Evolutionary conservation across 371 early-diverging fungal species (phyloP), one percentile per base, ranked within the genome.

Genomic region (Modicella reniformis): DNA sequence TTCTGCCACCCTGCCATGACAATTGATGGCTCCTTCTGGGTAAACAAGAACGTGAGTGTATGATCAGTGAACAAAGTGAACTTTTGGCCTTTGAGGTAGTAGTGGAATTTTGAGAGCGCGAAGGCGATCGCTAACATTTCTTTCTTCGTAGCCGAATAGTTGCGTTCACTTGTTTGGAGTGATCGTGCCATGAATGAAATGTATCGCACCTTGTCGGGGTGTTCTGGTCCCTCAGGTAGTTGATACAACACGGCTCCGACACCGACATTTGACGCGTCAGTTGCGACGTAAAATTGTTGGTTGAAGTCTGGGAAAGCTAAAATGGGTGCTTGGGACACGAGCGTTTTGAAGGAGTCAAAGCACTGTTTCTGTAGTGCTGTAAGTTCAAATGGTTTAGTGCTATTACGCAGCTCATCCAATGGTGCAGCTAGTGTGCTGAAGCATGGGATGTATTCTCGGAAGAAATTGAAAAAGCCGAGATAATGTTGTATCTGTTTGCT

Each of bases 231-330:
- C 2, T 9, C 32, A 4, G 23, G 13, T n/a, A 10, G n/a, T 34
- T 72, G 75, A n/a, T 68, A 72, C 3, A 86, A 44, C 0, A 71
- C 77, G 34, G 74, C 81, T 9, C 82, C 81, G 32, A 81, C 74
- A 13, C 81, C 83, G 2, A 61, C 57, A 48, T 81, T 56, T 0
- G 82, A 83, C 0, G 85, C 80, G 63, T 85, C 84, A 0, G 80
- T 79, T 3, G 82, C 81, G 3, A 84, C 53, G 25, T 64, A 71
- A 41, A 83, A 84, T 12, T 74, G 74, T 5, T 65, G 34, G 3
- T 2, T 23, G 12, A 75, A 62, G n/a, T 84, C 74, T 4, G 84
- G 81, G 13, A 56, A 65, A 7, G 15, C 10, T 1, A 81, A 33
- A 4, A 58, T 30, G 0, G 74, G 73, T 28, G 33, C 61, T 30